These are phyloP conservation scores for Neurospora sp. DNA, from an alignment of 495 filamentous ascomycete genomes.

Conservation along the genomic window DNA sequence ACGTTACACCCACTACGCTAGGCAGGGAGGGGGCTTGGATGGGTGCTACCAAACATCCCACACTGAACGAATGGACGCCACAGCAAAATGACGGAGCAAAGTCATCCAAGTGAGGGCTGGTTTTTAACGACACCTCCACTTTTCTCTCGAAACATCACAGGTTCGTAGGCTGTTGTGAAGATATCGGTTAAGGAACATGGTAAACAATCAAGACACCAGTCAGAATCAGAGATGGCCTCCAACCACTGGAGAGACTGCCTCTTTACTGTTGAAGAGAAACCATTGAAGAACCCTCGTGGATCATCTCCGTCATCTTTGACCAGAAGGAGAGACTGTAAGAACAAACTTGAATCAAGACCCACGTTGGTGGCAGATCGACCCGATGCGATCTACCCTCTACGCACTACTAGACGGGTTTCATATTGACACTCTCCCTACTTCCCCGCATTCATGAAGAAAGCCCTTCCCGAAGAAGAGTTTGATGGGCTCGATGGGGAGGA, in stretches of 20 bases:
- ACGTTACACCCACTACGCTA: background rate
- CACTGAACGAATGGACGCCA: background rate
- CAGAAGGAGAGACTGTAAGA: background rate
- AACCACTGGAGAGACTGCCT: background rate
- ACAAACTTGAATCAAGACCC: background rate
- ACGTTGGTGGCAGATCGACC: background rate
- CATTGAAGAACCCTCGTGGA: background rate
- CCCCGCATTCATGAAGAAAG: background rate
- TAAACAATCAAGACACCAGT: background rate
- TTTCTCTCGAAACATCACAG: background rate
- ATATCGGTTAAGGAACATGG: background rate
- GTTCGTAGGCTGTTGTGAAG: background rate
- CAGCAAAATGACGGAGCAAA: background rate
- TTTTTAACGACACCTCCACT: background rate
- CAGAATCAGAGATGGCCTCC: background rate
- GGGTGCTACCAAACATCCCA: background rate
- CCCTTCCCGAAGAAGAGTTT: background rate
- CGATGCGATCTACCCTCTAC: background rate
- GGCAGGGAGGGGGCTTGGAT: background rate
- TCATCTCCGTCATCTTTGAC: background rate
- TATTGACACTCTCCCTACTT: background rate
- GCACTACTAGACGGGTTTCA: background rate
- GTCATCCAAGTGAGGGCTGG: too few species aligned
- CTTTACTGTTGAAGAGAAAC: background rate
- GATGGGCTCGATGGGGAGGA: background rate